These are phyloP conservation scores for Aspergillus aculeatus DNA, from an alignment of 2,329 filamentous ascomycete species.

Conservation along the genomic window DNA sequence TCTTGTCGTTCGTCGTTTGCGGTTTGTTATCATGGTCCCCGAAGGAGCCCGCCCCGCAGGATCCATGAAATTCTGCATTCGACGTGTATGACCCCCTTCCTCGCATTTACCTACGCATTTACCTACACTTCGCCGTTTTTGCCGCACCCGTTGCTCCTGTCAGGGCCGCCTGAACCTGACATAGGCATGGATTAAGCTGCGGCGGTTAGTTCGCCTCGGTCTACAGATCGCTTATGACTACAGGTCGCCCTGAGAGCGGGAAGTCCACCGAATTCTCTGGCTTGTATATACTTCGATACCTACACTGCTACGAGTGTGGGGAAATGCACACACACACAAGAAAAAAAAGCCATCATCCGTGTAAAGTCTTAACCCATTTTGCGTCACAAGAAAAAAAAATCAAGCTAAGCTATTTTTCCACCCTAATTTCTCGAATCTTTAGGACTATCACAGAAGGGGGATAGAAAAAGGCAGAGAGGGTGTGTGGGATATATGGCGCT, in stretches of 20 bases:
- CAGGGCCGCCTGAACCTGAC: slow-evolving; percentile 25
- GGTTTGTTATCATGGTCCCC: background rate
- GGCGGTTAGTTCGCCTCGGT: slow-evolving; percentile 12
- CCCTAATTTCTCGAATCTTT: background rate
- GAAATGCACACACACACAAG: background rate
- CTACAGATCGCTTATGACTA: slow-evolving; percentile 15
- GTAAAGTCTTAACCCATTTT: background rate
- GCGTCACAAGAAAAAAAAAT: too few species aligned
- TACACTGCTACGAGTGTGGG: background rate
- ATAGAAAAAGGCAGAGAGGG: too few species aligned
- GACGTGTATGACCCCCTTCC: slow-evolving; percentile 8
- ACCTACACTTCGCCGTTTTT: slow-evolving; percentile 23
- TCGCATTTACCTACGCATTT: slow-evolving; percentile 14
- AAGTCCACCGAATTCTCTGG: background rate
- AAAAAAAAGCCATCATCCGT: background rate
- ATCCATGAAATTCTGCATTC: background rate
- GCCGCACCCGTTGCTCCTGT: slow-evolving; percentile 27
- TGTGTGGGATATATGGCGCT: too few species aligned
- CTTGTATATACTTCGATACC: background rate
- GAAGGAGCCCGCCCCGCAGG: slow-evolving; percentile 6
- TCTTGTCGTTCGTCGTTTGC: background rate
- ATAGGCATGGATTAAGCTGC: slow-evolving; percentile 24
- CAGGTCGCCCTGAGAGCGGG: slow-evolving; percentile 1
- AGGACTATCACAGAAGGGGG: background rate
- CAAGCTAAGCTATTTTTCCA: background rate